Evolutionary conservation across 305 asterid genomes (phyloP).

Genomic region (Fraxinus sp.): DNA sequence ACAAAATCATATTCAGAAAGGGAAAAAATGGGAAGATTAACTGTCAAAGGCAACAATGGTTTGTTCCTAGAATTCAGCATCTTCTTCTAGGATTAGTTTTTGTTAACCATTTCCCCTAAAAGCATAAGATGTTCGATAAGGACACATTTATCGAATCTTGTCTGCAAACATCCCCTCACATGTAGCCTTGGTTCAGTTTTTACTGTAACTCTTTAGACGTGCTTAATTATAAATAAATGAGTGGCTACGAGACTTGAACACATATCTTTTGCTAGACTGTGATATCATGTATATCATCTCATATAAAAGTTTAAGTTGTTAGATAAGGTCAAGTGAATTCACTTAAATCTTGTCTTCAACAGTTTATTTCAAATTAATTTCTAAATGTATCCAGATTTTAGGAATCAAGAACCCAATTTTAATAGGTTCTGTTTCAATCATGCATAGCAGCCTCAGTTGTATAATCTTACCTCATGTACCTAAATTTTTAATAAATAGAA

Average conservation of each 20-base stretch:
- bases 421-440: neutral
- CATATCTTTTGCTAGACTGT: neutral
- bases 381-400: neutral
- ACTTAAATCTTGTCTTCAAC: neutral
- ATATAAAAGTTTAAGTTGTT: neutral
- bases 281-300: neutral
- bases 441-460: neutral
- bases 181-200: neutral
- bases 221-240: neutral
- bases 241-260: neutral
- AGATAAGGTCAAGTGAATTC: neutral
- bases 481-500: neutral
- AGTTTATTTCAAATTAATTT: neutral
- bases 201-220: neutral
- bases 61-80: neutral
- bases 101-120: neutral
- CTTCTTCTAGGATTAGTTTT: neutral
- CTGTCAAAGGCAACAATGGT: neutral
- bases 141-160: neutral
- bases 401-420: neutral
- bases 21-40: neutral
- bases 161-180: neutral
- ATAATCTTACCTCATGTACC: neutral
- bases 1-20: neutral
- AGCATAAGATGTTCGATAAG: neutral